These are phyloP conservation scores for Rhodosporidiobolus sp. DNA, from an alignment of 768 basidiomycete species.

Conservation along the genomic window DNA sequence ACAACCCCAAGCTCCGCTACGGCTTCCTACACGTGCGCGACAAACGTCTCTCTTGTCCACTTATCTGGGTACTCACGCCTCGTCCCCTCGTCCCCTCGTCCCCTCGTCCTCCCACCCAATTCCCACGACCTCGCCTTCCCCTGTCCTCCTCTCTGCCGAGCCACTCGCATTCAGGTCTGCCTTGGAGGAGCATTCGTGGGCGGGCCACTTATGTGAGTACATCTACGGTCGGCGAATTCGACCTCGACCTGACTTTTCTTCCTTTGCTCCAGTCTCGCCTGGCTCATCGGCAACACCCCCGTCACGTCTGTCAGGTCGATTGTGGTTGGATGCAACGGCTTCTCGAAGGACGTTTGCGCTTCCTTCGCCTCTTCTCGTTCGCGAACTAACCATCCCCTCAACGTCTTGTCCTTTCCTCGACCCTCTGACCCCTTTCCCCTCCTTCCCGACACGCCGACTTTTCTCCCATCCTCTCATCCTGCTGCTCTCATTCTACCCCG, in stretches of 20 bases:
- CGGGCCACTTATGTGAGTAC: background rate
- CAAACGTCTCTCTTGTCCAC: too few relatives aligned
- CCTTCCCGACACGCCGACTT: too few relatives aligned
- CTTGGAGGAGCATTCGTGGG: conserved; percentile 40
- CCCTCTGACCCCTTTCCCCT: background rate
- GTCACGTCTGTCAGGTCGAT: background rate
- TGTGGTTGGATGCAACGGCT: conserved; percentile 11
- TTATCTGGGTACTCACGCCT: too few relatives aligned
- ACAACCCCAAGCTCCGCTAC: conserved; percentile 45
- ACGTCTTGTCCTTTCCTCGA: too few relatives aligned
- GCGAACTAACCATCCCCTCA: too few relatives aligned
- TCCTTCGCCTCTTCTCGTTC: background rate
- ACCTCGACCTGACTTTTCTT: conserved; percentile 40
- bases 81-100: too few relatives aligned
- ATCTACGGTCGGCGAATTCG: background rate
- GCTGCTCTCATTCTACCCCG: too few relatives aligned
- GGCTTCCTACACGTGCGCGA: too few relatives aligned
- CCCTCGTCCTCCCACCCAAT: too few relatives aligned
- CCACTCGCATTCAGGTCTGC: conserved; percentile 49
- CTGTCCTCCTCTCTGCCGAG: too few relatives aligned
- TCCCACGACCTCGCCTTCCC: too few relatives aligned
- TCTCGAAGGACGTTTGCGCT: background rate
- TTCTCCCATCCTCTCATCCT: too few relatives aligned
- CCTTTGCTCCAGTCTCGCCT: conserved; percentile 46
- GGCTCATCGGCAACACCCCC: conserved; percentile 40